Base-by-base conservation (phyloP, 371 early-diverging fungal species). In the Dichotomocladium elegans region DNA sequence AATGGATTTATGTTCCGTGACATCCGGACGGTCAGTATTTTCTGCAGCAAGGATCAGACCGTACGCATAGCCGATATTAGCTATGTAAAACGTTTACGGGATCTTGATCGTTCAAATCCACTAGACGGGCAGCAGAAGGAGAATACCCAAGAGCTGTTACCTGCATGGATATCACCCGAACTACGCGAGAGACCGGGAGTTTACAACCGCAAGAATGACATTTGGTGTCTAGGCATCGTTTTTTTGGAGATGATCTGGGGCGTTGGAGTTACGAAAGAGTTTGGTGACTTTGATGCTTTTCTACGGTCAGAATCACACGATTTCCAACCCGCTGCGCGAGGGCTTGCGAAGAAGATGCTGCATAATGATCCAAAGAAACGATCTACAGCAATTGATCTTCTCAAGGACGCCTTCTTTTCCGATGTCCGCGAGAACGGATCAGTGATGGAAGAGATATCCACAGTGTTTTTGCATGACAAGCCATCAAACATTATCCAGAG, bases 241-340 rank as follows among this genome's bases (percentile, higher is more conserved):
- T 79, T 86, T 17, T 61, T 90, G 27, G 87, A 88, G 49, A 90
- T 90, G 90, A 50, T 84, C 3, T 80, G 87, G 74, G 91, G 91
- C 8, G 56, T 64, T 9, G 84, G 84, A 19, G 72, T 73, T 1
- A 74, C 85, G 11, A 72, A 66, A 11, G 68, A 72, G 14, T 85
- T 79, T 60, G 72, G 74, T 4, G 66, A 80, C 9, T 77, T 83
- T 47, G 74, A 76, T 3, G 72, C 76, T 8, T 81, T 86, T 41
- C 55, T 88, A 26, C 68, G 78, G 3, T 70, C 73, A 4, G 53
- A 60, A 45, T 60, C 67, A 9, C 47, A 64, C 25, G 79, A 72
- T 29, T 59, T 90, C 28, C 82, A 85, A 0, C 53, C 66, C 3
- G 44, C 61, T 7, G 72, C 83, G 4, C 68, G 63, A 31, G 67